A percentile compares a stretch with the other conserved stretches of the same genome.
Evolutionary conservation across 2,329 filamentous ascomycete species (phyloP).

Genomic region (Penicillium sp.): DNA sequence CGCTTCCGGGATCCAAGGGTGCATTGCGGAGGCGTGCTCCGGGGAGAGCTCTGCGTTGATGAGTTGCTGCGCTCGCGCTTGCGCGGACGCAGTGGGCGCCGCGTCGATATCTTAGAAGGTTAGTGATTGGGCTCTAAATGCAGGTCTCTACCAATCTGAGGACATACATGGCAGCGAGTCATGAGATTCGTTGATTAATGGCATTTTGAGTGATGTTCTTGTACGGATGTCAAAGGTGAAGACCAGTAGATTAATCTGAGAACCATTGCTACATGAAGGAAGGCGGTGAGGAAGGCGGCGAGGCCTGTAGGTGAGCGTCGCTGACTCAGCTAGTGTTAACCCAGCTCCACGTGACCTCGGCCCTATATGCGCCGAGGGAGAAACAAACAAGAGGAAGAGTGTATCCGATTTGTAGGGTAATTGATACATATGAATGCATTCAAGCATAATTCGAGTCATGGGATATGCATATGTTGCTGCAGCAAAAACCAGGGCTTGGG

Average conservation of each 20-base stretch:
- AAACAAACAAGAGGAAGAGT: too few species aligned
- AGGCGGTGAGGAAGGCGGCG: constrained; percentile 1
- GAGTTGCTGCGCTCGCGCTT: constrained; percentile 59
- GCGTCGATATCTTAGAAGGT: constrained; percentile 64
- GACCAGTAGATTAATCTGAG: constrained; percentile 4
- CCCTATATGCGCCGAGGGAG: background rate
- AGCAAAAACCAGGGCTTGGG: background rate
- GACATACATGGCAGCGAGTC: constrained; percentile 68
- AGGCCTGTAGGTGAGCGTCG: background rate
- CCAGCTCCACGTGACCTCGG: constrained; percentile 1
- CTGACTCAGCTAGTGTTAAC: background rate
- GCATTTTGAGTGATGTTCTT: constrained; percentile 43
- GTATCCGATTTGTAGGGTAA: background rate
- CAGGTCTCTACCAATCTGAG: constrained; percentile 21
- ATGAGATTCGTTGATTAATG: constrained; percentile 60
- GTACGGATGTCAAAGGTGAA: background rate
- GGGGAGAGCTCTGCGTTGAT: constrained; percentile 57
- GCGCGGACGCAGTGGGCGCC: constrained; percentile 53
- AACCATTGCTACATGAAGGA: background rate
- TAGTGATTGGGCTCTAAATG: constrained; percentile 11
- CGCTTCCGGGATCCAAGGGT: constrained; percentile 52
- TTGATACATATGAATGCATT: background rate
- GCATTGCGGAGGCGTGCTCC: constrained; percentile 42
- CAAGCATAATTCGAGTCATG: background rate
- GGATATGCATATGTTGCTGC: background rate